phyloP scores from a whole-genome alignment of 176 grass and related monocot species.

The Oryza brachyantha region DNA sequence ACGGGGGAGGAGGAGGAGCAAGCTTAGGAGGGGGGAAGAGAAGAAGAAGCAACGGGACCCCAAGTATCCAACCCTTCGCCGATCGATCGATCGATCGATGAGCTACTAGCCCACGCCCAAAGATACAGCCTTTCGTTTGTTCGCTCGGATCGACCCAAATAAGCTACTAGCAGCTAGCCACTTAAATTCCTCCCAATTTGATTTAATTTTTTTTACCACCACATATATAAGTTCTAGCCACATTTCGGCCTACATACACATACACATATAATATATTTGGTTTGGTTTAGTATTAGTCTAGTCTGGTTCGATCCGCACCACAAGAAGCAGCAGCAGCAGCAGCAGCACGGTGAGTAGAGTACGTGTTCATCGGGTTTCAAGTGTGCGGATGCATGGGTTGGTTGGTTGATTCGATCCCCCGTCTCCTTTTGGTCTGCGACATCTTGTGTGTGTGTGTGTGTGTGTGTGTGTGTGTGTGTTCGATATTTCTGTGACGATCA shows the following conservation, averaged over 20 bases:
- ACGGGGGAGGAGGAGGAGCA: not conserved
- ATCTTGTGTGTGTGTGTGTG: not conserved
- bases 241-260: slow-evolving; percentile 18
- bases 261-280: no score
- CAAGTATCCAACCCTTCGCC: not conserved
- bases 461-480: not conserved
- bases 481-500: not conserved
- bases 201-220: not conserved
- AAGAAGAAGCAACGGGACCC: not conserved
- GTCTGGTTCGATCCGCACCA: not conserved
- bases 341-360: not conserved
- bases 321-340: not conserved
- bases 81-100: not conserved
- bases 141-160: not conserved
- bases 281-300: not conserved
- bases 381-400: not conserved
- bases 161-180: not conserved
- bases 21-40: not conserved
- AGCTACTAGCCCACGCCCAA: not conserved
- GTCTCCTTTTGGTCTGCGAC: no score
- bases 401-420: no score
- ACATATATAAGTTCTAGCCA: not conserved
- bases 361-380: no score
- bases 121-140: not conserved
- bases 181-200: not conserved